Base-by-base conservation (phyloP, 257 asterid genomes). In the Nyctanthes arbortristis region DNA sequence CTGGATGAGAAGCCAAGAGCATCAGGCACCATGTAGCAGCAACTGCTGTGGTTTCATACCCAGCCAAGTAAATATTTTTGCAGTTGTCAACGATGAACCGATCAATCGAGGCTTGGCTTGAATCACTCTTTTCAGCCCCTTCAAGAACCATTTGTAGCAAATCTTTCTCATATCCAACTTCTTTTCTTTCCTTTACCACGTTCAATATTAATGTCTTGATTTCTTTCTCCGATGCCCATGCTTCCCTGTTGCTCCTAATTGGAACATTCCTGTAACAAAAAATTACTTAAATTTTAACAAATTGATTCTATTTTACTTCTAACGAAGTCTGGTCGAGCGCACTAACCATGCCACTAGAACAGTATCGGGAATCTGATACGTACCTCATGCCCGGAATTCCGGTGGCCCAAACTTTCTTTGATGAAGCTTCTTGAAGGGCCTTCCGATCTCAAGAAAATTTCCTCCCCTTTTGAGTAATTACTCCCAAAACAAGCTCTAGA, bases 11-110 rank as follows among this genome's bases (percentile, higher is more conserved):
- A 33, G 93, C 90, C 54, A 87, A 34, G 32, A 84, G 73, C 87
- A 87, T 79, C 57, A 87, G 86, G 52, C 88, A 79, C 94, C 94
- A 87, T 2, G 90, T 55, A 0, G 87, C 91, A 0, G 87, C 36
- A 43, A 83, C 86, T 7, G 94, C 89, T 5, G 91, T 80, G 5
- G 94, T 87, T 40, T 87, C 94, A n/a, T 80, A 84, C 35, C 93
- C 93, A 4, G 93, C 93, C 73, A 87, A 66, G 61, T 84, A 84
- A 2, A 84, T 72, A 68, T 87, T 84, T 69, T 84, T 87, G 84
- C 90, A 87, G 62, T 87, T 87, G 39, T 87, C 93, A 1, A 87
- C 93, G 0, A 87, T 70, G 71, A 87, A 87, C 0, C 64, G 75
- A 52, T 87, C 88, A 0, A 84, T 54, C 5, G 66, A 63, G 0